Evolutionary conservation across 768 basidiomycete species (phyloP).

Genomic region (Lactifluus rugatus): DNA sequence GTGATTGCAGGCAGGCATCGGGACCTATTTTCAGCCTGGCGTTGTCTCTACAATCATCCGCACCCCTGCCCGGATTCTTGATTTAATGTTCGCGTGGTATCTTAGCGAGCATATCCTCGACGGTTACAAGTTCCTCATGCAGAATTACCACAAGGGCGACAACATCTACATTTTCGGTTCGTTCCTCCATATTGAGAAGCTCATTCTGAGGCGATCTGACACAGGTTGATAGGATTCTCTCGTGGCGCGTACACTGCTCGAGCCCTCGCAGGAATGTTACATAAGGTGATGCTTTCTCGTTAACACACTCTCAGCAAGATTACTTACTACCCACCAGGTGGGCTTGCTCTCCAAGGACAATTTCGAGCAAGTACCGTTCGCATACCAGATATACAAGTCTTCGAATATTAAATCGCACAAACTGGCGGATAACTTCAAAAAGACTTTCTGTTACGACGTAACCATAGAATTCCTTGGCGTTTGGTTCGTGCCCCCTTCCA

Average conservation of each 20-base stretch:
- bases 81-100: conserved; percentile 69
- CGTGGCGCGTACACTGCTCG: conserved; percentile 57
- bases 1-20: conserved; percentile 33
- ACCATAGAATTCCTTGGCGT: conserved; percentile 68
- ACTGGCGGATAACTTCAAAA: conserved; percentile 58
- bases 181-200: conserved; percentile 7
- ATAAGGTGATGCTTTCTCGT: conserved; percentile 38
- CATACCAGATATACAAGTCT: conserved; percentile 59
- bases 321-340: conserved; percentile 33
- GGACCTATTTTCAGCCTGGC: conserved; percentile 49
- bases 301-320: no score
- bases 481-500: conserved; percentile 37
- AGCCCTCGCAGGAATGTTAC: conserved; percentile 65
- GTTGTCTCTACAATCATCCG: conserved; percentile 50
- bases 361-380: conserved; percentile 58
- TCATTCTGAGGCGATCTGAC: neutral
- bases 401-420: conserved; percentile 36
- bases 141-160: conserved; percentile 60
- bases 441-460: conserved; percentile 55
- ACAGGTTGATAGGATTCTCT: conserved; percentile 51
- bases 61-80: conserved; percentile 51
- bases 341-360: conserved; percentile 64
- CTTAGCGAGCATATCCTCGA: conserved; percentile 23
- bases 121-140: conserved; percentile 49
- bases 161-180: conserved; percentile 64